Evolutionary conservation across 306 rosid species (phyloP).

Genomic region (Luffa acutangula): DNA sequence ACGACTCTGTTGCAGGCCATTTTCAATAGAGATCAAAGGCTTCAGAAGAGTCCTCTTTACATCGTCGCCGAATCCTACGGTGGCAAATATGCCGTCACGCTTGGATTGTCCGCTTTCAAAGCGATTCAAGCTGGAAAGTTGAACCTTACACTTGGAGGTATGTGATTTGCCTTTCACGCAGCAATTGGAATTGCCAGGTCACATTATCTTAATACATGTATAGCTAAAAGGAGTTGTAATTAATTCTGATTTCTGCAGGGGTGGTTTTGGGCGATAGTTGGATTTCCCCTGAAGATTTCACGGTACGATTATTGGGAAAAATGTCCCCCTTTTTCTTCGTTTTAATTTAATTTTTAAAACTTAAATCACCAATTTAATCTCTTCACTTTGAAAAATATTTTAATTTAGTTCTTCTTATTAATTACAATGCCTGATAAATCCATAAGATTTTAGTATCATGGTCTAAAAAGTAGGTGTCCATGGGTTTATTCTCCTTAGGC

Average conservation of each 20-base stretch:
- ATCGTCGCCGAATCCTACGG: constrained; percentile 95
- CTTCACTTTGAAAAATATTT: too few relatives aligned
- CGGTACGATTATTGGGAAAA: constrained; percentile 21
- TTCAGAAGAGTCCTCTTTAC: constrained; percentile 72
- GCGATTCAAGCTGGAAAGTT: constrained; percentile 51
- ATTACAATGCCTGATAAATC: too few relatives aligned
- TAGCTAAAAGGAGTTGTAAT: background rate
- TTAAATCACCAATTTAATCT: background rate
- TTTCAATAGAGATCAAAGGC: constrained; percentile 46
- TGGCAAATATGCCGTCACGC: constrained; percentile 79
- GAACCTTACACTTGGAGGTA: constrained; percentile 77
- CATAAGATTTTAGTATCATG: too few relatives aligned
- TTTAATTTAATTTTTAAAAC: too few relatives aligned
- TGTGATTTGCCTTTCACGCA: background rate
- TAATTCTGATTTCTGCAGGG: constrained; percentile 27
- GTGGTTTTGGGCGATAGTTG: constrained; percentile 92
- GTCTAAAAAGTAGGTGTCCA: background rate
- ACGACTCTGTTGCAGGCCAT: constrained; percentile 46
- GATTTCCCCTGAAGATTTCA: constrained; percentile 97
- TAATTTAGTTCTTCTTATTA: too few relatives aligned
- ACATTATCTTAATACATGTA: background rate
- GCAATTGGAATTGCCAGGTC: background rate
- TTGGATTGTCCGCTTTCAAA: constrained; percentile 47
- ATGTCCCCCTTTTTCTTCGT: background rate
- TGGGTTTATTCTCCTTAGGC: background rate